phyloP scores from a whole-genome alignment of 495 filamentous ascomycete species.

The Cryomyces antarcticus region DNA sequence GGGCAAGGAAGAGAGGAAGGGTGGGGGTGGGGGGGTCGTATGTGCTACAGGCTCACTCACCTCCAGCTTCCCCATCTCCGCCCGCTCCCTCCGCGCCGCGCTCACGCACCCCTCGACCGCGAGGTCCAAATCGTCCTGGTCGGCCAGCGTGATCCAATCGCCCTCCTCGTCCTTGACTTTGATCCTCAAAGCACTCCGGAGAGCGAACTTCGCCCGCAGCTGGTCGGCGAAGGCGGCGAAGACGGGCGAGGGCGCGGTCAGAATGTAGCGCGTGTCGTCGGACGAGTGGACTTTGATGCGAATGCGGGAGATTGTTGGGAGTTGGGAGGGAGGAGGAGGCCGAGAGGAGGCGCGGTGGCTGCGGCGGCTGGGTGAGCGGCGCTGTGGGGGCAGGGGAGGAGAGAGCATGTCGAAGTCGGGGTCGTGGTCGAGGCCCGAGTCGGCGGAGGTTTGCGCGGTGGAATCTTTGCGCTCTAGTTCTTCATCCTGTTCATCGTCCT shows the following conservation, averaged over 20 bases:
- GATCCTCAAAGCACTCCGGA: constrained; percentile 49
- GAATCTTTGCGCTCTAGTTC: constrained; percentile 47
- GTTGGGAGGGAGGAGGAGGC: constrained; percentile 6
- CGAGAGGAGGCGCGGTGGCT: constrained; percentile 11
- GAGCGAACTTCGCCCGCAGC: constrained; percentile 68
- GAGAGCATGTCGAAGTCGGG: constrained; percentile 66
- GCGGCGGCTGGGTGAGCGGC: neutral
- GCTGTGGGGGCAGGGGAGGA: neutral
- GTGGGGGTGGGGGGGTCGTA: too few relatives aligned
- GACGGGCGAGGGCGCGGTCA: constrained; percentile 51
- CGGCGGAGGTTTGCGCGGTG: constrained; percentile 37
- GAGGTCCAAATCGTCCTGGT: constrained; percentile 90
- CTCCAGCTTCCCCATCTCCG: constrained; percentile 89
- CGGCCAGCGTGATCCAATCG: constrained; percentile 91
- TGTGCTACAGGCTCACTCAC: constrained; percentile 28
- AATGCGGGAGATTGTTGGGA: constrained; percentile 34
- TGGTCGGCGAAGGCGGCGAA: constrained; percentile 56
- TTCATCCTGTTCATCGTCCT: constrained; percentile 38
- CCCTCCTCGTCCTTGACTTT: constrained; percentile 72
- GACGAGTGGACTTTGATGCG: constrained; percentile 72
- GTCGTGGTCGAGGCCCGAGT: constrained; percentile 26
- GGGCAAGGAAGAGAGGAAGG: too few relatives aligned
- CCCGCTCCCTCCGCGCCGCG: constrained; percentile 47
- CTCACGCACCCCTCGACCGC: constrained; percentile 45
- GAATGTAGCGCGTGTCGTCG: constrained; percentile 87